Percentiles rank a stretch among this genome's conserved stretches.
phyloP scores from a whole-genome alignment of 345 rosid species.

The Aquilaria sinensis region DNA sequence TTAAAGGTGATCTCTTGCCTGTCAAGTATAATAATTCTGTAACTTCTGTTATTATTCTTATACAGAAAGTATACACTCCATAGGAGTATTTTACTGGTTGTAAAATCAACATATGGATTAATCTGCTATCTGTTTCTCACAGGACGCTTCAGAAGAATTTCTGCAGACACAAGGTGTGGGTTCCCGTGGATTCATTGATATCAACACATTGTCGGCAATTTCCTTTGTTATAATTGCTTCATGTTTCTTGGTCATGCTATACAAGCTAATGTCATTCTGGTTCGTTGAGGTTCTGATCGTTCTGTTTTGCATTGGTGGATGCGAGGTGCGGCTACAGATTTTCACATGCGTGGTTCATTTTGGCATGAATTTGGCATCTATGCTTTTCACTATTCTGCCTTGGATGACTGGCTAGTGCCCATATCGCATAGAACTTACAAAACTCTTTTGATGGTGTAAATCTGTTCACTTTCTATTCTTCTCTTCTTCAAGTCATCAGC shows the following conservation, averaged over 20 bases:
- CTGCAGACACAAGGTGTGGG: conserved; percentile 32
- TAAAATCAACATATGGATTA: not conserved
- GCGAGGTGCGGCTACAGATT: conserved; percentile 46
- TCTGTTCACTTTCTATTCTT: too few species aligned
- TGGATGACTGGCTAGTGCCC: too few species aligned
- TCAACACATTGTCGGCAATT: conserved; percentile 63
- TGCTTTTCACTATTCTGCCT: too few species aligned
- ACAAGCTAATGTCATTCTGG: conserved; percentile 89
- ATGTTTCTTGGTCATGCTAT: conserved; percentile 83
- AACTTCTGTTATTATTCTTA: not conserved
- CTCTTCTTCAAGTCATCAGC: too few species aligned
- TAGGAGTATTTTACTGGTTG: not conserved
- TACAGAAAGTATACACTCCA: not conserved
- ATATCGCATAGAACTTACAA: too few species aligned
- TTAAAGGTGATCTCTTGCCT: conserved; percentile 48
- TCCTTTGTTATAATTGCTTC: conserved; percentile 86
- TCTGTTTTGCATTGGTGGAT: conserved; percentile 85
- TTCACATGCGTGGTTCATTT: not conserved
- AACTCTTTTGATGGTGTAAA: too few species aligned
- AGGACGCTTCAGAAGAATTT: conserved; percentile 68
- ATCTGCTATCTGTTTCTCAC: conserved; percentile 13
- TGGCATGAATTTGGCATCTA: too few species aligned
- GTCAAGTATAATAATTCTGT: not conserved
- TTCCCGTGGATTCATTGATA: conserved; percentile 53
- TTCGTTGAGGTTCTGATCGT: conserved; percentile 83